Base-by-base conservation (phyloP, 2,329 filamentous ascomycete species). In the Penicillium sp. region DNA sequence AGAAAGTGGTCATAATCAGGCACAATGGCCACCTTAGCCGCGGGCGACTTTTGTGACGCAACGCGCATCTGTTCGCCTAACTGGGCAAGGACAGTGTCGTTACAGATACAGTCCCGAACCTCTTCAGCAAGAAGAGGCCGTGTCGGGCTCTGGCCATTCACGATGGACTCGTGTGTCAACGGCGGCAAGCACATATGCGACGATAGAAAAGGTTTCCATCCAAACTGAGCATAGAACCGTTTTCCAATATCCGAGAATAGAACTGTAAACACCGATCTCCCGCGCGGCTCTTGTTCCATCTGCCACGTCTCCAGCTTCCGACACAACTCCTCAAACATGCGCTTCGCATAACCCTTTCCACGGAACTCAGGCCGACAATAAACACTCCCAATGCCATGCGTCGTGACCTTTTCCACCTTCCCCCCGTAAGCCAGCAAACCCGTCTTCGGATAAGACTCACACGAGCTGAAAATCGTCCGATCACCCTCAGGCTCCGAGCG, bases 221-320 rank as follows among this genome's bases (percentile, higher is more conserved):
- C 87, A 47, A 79, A 73, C 20, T 71, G 72, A 3, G 82, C 76
- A 65, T 95, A 95, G 64, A 88, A 95, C 26, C 70, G 68, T 69
- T 86, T 84, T 13, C 89, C 86, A 47, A 93, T 88, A 54, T 93
- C 86, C 6, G 87, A 94, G 64, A 81, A 95, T 6, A 95, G 71
- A 6, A 93, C 76, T 0, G 85, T 89, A 62, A 90, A 92, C 10
- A 77, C 63, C 46, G 60, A 72, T 57, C 57, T 61, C 49, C 60
- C 57, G 13, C 58, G 55, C 30, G 49, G 44, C 35, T 65, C 60
- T 25, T 64, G 56, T 18, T 69, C 69, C 41, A 67, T 64, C 49
- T 78, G 73, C 65, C 74, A 74, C 2, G 65, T 72, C 45, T 71
- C 68, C 28, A 80, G 54, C 36, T 64, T 67, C 34, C 67, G 64